These are phyloP conservation scores for Citrus sinensis DNA, from an alignment of 345 rosid species.

Conservation along the genomic window DVS_A1.0 CM039162.1:28696501-28697000, in stretches of 20 bases:
- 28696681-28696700: not conserved
- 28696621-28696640: not conserved
- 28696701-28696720: not conserved
- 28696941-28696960: not conserved
- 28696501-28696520: not conserved
- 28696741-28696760: not conserved
- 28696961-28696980: not conserved
- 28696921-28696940: not conserved
- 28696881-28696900: slow-evolving; percentile 1
- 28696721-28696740: not conserved
- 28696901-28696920: not conserved
- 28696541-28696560: not conserved
- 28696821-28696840: not conserved
- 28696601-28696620: not conserved
- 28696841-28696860: not conserved
- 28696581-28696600: not conserved
- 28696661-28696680: not conserved
- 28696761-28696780: not conserved
- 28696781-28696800: not conserved
- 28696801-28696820: not conserved
- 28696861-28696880: not conserved
- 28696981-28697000: not conserved
- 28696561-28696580: not conserved
- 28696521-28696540: not conserved
- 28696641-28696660: not conserved